Base-by-base conservation (phyloP, 225 moss, liverwort and hornwort species). In the Rhytidiadelphus loreus region DNA sequence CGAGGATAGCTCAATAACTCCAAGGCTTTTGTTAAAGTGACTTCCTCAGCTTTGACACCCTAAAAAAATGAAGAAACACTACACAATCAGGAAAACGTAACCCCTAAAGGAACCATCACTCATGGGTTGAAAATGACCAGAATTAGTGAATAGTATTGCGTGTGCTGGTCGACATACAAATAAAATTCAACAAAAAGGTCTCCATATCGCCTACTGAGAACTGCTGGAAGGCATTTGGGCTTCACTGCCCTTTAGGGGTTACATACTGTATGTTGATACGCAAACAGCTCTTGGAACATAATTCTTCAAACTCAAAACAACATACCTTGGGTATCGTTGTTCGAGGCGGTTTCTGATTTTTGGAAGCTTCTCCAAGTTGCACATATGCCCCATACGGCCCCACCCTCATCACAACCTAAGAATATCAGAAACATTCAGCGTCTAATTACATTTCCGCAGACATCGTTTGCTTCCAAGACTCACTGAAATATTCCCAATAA, bases 371-470 rank as follows among this genome's bases (percentile, higher is more conserved):
- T 81, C 96, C 98, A 68, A 97, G 90, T 89, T 99, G 96, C 77
- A 99, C 86, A 89, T 97, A 99, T 78, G 91, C 93, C 77, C 98
- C 98, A 89, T 93, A 99, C 19, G 97, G 98, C 44, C 98, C 98
- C 86, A 62, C 69, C 87, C 95, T 95, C 90, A 96, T 61, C 52
- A 90, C 83, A 57, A 98, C 92, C 98, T 98, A 88, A 74, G 80
- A 91, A 82, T 44, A 81, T 64, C 44, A 60, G 70, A 73, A 86
- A 75, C 35, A 56, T 75, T 86, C 41, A 87, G 58, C 22, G 23
- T 60, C 61, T 76, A 66, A 21, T 75, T 56, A 81, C 15, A 73
- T 77, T 48, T 56, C 53, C 46, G 70, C 72, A 50, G 12, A 32
- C 74, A 80, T 83, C 37, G 44, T 44, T 70, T 83, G 52, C 48